Evolutionary conservation across 306 rosid genomes (phyloP), one percentile per base, ranked within the genome.

Genomic region (Vigna hirtella): DNA sequence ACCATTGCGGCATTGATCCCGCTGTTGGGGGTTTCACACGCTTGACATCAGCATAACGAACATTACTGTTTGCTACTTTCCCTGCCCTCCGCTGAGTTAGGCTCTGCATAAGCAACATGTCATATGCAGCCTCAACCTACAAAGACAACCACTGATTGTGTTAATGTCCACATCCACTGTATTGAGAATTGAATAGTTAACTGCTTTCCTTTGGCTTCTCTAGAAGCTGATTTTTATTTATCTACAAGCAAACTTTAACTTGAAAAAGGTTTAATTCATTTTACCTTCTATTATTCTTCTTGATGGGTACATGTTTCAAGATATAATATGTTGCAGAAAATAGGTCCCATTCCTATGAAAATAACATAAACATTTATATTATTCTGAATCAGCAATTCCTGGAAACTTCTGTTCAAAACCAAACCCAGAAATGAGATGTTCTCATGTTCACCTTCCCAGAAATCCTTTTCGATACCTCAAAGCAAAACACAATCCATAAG

Each of bases 61-160:
- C 87, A 38, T 68, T 77, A 72, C 91, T 95, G 81, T 45, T 87
- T 51, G 79, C 96, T 73, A 95, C 98, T 79, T 90, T 95, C 70
- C 99, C 99, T 0, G 94, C 91, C 58, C 98, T 90, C 26, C 99
- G 89, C 85, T 88, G 98, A 45, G 89, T 87, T 78, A 95, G 83
- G 89, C 99, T 95, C 89, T 89, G 88, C 99, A 95, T 89, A 50
- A 95, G 99, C 74, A 95, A 81, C 90, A 91, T 95, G 74, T 95
- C 99, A 81, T 95, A 95, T n/a, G 99, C 99, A 68, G 99, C 97
- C 87, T 95, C 99, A 50, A 85, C 96, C 99, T 95, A 77, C 64
- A 79, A 42, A 83, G 49, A 59, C 26, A 22, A 32, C 69, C 51
- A 73, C 68, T 53, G 69, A 66, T 7, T 34, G 32, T 73, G 66